These are phyloP conservation scores for Saccharomyces uvarum DNA, from an alignment of 1,139 yeast species.

Conservation along the genomic window DNA sequence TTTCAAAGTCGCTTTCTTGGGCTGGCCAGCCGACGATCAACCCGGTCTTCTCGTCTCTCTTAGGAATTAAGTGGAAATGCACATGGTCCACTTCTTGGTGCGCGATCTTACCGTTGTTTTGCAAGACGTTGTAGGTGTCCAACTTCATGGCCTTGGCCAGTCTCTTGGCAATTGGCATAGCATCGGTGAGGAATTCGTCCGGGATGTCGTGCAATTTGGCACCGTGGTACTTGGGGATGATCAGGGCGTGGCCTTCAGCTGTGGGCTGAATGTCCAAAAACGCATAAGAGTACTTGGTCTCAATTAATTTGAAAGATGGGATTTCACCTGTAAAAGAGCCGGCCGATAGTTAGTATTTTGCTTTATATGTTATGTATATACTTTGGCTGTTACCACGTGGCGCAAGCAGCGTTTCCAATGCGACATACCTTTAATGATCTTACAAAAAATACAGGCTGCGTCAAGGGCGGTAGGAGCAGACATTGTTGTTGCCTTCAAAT, in stretches of 20 bases:
- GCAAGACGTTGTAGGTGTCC: conserved; percentile 72
- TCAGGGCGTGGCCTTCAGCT: conserved; percentile 75
- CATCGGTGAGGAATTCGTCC: conserved; percentile 77
- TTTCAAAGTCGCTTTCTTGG: conserved; percentile 62
- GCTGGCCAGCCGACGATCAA: conserved; percentile 89
- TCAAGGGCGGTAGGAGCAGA: conserved; percentile 22
- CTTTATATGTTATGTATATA: background rate
- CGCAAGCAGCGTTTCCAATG: background rate
- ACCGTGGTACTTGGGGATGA: conserved; percentile 89
- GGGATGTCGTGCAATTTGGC: conserved; percentile 87
- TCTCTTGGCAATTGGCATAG: conserved; percentile 81
- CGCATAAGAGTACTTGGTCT: conserved; percentile 70
- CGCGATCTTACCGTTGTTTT: conserved; percentile 89
- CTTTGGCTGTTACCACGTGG: background rate
- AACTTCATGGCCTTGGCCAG: conserved; percentile 63
- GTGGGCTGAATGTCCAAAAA: conserved; percentile 92
- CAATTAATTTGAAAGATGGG: conserved; percentile 81
- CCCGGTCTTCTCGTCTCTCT: conserved; percentile 62
- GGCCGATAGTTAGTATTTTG: background rate
- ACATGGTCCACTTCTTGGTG: conserved; percentile 94
- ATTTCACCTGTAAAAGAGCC: conserved; percentile 51
- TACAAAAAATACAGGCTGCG: conserved; percentile 80
- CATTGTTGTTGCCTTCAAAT: conserved; percentile 6
- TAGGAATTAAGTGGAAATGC: conserved; percentile 93
- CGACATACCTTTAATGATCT: conserved; percentile 67